Percentiles rank a stretch among this genome's conserved stretches.
These are phyloP conservation scores for Agaricus blazei DNA, from an alignment of 768 basidiomycete species.

Conservation along the genomic window DNA sequence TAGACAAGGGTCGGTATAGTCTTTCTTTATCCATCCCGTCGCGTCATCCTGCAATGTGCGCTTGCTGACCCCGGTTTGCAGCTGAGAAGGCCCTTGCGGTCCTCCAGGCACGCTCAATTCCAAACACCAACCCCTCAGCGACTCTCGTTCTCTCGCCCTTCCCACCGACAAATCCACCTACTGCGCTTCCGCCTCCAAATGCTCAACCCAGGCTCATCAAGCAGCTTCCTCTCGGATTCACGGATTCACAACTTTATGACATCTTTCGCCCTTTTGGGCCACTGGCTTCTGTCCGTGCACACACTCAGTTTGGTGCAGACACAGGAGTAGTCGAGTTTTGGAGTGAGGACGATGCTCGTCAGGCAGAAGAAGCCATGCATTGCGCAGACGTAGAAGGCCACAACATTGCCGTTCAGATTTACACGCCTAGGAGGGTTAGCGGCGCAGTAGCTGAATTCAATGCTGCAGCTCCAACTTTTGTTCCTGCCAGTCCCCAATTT, in stretches of 20 bases:
- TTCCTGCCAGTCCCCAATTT: conserved; percentile 64
- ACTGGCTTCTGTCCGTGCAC: conserved; percentile 70
- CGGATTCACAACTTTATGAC: conserved; percentile 76
- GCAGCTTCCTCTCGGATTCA: conserved; percentile 66
- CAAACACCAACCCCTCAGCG: conserved; percentile 52
- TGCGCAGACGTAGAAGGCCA: conserved; percentile 79
- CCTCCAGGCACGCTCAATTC: conserved; percentile 70
- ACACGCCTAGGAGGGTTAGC: conserved; percentile 61
- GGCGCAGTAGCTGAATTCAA: conserved; percentile 60
- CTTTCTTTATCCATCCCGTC: conserved; percentile 3
- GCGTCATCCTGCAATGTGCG: not conserved
- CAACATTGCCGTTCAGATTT: conserved; percentile 80
- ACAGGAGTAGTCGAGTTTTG: conserved; percentile 81
- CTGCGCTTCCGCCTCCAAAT: conserved; percentile 67
- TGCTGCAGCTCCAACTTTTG: conserved; percentile 68
- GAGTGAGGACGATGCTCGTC: conserved; percentile 79
- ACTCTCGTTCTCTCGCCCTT: conserved; percentile 75
- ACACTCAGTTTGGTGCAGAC: conserved; percentile 72
- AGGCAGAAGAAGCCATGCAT: conserved; percentile 78
- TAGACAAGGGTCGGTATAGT: conserved; percentile 65
- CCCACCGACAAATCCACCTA: conserved; percentile 73
- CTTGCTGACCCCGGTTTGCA: conserved; percentile 24
- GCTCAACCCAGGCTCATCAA: conserved; percentile 81
- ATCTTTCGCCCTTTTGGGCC: conserved; percentile 82
- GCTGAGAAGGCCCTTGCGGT: conserved; percentile 89